Conservation (phyloP, 148 eudicot genomes). For the Talinum fruticosum region DNA sequence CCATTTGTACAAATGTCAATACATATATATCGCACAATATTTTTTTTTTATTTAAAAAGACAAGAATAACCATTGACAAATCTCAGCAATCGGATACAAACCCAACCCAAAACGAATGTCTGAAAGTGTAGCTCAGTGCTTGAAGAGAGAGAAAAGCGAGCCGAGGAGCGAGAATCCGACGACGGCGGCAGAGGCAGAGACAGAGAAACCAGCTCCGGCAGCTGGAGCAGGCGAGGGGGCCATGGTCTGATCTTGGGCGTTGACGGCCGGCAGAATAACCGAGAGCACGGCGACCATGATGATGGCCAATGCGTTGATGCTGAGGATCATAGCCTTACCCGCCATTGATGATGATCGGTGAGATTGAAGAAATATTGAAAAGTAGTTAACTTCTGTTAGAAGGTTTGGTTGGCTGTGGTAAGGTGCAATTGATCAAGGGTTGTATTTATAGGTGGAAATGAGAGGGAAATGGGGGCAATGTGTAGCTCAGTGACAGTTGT, state of each 20-base stretch:
- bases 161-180: slow-evolving; percentile 12
- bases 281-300: neutral
- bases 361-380: neutral
- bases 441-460: neutral
- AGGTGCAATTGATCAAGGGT: neutral
- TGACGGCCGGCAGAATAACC: neutral
- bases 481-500: neutral
- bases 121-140: neutral
- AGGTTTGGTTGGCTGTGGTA: neutral
- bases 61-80: too few relatives aligned
- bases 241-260: slow-evolving; percentile 9
- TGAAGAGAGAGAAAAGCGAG: slow-evolving; percentile 20
- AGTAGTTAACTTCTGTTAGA: neutral
- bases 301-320: neutral
- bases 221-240: slow-evolving; percentile 10
- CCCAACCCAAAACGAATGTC: too few relatives aligned
- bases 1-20: too few relatives aligned
- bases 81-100: too few relatives aligned
- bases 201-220: slow-evolving; percentile 20
- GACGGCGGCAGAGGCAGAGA: slow-evolving; percentile 17
- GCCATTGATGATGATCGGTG: slow-evolving; percentile 9
- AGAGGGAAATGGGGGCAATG: neutral
- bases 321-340: neutral
- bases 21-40: too few relatives aligned
- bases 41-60: too few relatives aligned